Conservation (phyloP, 176 grass and related monocot genomes). For the Cenchrus americanus region DNA sequence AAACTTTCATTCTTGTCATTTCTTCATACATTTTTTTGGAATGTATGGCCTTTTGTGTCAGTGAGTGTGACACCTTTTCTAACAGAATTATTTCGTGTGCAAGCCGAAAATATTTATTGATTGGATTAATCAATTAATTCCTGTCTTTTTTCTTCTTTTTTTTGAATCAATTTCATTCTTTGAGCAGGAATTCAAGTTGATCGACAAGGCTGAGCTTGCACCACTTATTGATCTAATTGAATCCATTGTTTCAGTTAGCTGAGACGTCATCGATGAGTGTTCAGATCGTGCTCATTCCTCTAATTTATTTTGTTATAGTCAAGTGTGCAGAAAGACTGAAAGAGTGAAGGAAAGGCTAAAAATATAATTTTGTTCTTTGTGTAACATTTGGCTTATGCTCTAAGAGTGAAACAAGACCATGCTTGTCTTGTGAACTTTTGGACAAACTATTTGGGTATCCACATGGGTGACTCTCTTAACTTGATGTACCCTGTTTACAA, state of each 20-base stretch:
- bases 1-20: neutral
- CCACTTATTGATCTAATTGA: conserved; percentile 92
- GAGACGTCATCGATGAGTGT: conserved; percentile 15
- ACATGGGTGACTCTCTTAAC: neutral
- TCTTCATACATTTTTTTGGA: neutral
- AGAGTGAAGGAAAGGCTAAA: neutral
- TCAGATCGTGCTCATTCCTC: neutral
- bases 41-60: neutral
- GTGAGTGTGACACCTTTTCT: neutral
- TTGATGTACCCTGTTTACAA: neutral
- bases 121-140: neutral
- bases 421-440: neutral
- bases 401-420: neutral
- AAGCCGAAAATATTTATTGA: neutral
- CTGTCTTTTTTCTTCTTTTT: neutral
- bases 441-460: neutral
- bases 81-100: neutral
- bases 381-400: neutral
- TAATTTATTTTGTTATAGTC: neutral
- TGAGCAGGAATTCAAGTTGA: conserved; percentile 85
- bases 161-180: neutral
- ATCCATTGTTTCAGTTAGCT: conserved; percentile 75
- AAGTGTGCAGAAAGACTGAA: neutral
- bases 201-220: conserved; percentile 88
- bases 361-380: neutral